These are phyloP conservation scores for Kandelia obovata DNA, from an alignment of 345 rosid genomes.

Conservation along the genomic window DNA sequence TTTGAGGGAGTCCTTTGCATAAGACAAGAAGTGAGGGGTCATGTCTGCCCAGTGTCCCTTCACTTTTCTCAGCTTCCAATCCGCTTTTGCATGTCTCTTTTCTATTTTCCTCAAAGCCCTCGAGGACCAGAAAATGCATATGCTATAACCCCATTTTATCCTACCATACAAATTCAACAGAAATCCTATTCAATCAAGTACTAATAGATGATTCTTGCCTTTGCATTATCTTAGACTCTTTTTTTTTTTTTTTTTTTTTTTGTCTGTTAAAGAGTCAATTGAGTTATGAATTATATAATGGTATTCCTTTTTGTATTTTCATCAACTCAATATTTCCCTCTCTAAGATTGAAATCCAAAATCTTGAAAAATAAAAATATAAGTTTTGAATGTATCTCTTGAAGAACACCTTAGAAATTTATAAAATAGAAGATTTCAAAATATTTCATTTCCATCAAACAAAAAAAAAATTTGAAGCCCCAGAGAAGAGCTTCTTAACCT, in stretches of 20 bases:
- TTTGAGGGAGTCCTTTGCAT: conserved; percentile 5
- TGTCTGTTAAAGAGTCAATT: too few species aligned
- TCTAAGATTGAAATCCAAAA: too few species aligned
- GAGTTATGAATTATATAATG: too few species aligned
- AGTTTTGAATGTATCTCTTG: too few species aligned
- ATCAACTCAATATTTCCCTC: too few species aligned
- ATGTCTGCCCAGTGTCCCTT: background rate
- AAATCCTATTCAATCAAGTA: background rate
- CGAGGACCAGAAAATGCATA: background rate
- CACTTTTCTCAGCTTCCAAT: conserved; percentile 13
- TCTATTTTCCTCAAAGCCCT: conserved; percentile 5
- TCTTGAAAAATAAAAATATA: too few species aligned
- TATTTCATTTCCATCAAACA: conserved; percentile 21
- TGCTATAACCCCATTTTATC: background rate
- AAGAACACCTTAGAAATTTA: background rate
- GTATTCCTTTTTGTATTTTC: too few species aligned
- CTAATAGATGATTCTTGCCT: background rate
- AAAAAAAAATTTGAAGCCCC: background rate
- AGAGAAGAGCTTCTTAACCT: conserved; percentile 5
- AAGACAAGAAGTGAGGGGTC: conserved; percentile 16
- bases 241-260: background rate
- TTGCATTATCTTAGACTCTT: background rate
- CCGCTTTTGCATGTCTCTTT: background rate
- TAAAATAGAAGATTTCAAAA: conserved; percentile 14
- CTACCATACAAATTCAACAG: background rate